These are phyloP conservation scores for Tylopilus rubrobrunneus DNA, from an alignment of 768 basidiomycete species.

Conservation along the genomic window DNA sequence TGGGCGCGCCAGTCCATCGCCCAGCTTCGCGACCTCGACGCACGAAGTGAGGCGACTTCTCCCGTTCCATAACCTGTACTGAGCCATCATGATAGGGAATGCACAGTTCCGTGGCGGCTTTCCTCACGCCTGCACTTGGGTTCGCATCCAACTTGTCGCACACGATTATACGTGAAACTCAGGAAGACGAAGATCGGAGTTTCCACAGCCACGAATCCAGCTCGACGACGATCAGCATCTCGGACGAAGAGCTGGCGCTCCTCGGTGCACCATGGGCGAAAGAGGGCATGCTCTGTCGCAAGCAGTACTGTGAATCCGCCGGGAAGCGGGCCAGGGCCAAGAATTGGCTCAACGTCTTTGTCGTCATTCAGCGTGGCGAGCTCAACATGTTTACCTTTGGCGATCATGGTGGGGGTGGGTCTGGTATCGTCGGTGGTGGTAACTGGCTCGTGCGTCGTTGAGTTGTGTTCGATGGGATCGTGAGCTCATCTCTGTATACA, in stretches of 20 bases:
- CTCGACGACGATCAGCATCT: conserved; percentile 79
- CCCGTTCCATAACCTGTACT: conserved; percentile 1
- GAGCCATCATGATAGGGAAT: conserved; percentile 39
- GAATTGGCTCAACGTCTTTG: conserved; percentile 91
- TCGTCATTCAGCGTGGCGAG: conserved; percentile 93
- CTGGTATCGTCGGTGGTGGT: conserved; percentile 83
- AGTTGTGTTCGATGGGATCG: background rate
- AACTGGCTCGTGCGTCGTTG: conserved; percentile 87
- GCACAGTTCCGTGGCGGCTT: conserved; percentile 62
- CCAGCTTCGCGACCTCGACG: conserved; percentile 84
- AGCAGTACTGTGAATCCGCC: conserved; percentile 87
- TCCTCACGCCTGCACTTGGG: conserved; percentile 84
- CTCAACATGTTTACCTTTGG: conserved; percentile 96
- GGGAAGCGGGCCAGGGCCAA: conserved; percentile 87
- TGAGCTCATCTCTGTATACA: conserved; percentile 30
- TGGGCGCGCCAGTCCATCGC: conserved; percentile 90
- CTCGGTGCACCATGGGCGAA: conserved; percentile 99
- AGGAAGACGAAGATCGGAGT: conserved; percentile 81
- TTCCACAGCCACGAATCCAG: conserved; percentile 57
- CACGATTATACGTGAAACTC: conserved; percentile 92
- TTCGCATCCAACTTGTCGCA: conserved; percentile 95
- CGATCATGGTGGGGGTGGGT: conserved; percentile 56
- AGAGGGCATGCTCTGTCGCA: conserved; percentile 93
- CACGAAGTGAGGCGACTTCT: conserved; percentile 55
- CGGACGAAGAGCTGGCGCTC: conserved; percentile 92